phyloP scores from a whole-genome alignment of 257 asterid genomes.

The Voacanga thouarsii region DNA sequence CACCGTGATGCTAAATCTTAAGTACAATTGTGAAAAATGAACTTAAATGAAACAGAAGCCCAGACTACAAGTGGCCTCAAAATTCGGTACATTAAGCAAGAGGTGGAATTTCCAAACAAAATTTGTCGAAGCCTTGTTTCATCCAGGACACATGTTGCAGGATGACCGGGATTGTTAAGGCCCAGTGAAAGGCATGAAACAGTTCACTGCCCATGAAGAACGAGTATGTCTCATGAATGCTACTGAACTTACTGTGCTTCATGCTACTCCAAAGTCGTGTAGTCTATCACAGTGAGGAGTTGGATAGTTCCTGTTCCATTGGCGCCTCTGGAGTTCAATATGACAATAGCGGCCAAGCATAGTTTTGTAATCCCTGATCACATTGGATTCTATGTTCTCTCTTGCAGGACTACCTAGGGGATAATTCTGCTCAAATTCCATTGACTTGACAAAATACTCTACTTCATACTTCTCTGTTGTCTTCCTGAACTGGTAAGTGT shows the following conservation, averaged over 20 bases:
- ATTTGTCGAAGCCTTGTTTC: no score
- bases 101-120: no score
- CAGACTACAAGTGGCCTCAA: no score
- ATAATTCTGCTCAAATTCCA: constrained; percentile 62
- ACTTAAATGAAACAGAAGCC: neutral
- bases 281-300: constrained; percentile 78
- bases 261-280: constrained; percentile 55
- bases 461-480: constrained; percentile 65
- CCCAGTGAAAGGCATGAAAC: neutral
- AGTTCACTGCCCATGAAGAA: neutral
- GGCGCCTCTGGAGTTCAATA: constrained; percentile 95
- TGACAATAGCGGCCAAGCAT: constrained; percentile 90
- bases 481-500: constrained; percentile 73
- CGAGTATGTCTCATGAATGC: neutral
- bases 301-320: constrained; percentile 85
- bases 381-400: constrained; percentile 54
- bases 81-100: no score
- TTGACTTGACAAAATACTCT: constrained; percentile 72
- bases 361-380: constrained; percentile 73
- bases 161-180: neutral
- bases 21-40: neutral
- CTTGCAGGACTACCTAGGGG: constrained; percentile 62
- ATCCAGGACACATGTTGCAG: constrained; percentile 2
- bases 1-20: neutral
- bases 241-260: constrained; percentile 42